Evolutionary conservation across 768 basidiomycete species (phyloP).

Genomic region (Mycena latifolia): DNA sequence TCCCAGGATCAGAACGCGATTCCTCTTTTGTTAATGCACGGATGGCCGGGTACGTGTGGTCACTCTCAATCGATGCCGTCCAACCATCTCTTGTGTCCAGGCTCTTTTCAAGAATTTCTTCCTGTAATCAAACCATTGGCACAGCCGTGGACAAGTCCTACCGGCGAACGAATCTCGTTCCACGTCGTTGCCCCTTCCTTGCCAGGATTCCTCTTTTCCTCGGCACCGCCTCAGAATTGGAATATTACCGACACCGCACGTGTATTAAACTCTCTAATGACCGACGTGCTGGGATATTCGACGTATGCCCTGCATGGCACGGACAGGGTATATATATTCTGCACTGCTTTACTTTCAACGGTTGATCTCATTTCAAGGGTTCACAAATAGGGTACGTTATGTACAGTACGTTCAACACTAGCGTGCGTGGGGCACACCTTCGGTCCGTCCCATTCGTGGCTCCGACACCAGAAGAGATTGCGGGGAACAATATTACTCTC

Average conservation of each 20-base stretch:
- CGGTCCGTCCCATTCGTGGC: conserved; percentile 12
- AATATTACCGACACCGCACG: conserved; percentile 39
- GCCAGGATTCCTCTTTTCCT: conserved; percentile 38
- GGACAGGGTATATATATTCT: conserved; percentile 44
- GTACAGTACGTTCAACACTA: conserved; percentile 21
- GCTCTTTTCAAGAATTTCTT: conserved; percentile 29
- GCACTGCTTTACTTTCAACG: too few relatives aligned
- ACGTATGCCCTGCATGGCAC: conserved; percentile 39
- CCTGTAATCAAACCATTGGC: conserved; percentile 28
- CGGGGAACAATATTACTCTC: conserved; percentile 11
- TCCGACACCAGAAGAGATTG: conserved; percentile 14
- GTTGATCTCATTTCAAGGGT: conserved; percentile 2
- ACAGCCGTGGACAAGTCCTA: background rate
- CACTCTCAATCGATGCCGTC: background rate
- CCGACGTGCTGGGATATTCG: conserved; percentile 40
- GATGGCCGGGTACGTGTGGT: conserved; percentile 21
- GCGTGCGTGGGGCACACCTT: conserved; percentile 22
- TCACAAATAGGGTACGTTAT: conserved; percentile 5
- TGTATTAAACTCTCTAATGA: conserved; percentile 43
- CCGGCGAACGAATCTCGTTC: conserved; percentile 17
- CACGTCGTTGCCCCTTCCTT: conserved; percentile 24
- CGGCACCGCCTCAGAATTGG: conserved; percentile 32
- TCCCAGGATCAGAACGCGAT: conserved; percentile 21
- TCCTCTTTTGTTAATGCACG: conserved; percentile 29
- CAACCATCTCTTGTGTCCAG: background rate